A percentile compares a stretch with the other conserved stretches of the same genome.
Evolutionary conservation across 805 yeast species (phyloP).

Genomic region (Zygoascus ofunaensis): DNA sequence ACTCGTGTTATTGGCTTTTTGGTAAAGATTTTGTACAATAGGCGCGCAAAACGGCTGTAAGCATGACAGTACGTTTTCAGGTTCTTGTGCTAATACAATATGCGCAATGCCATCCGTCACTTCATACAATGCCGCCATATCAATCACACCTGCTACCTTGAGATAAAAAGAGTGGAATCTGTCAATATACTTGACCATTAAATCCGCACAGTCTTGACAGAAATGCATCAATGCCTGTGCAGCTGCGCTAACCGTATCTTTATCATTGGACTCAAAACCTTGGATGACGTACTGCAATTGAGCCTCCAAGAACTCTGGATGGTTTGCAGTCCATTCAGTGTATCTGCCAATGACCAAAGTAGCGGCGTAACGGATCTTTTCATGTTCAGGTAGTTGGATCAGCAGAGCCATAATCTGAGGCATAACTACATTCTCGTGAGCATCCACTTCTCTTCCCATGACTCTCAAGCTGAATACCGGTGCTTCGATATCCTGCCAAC

Average conservation of each 20-base stretch:
- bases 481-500: constrained; percentile 86
- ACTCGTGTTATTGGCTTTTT: constrained; percentile 14
- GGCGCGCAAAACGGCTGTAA: constrained; percentile 60
- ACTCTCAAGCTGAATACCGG: constrained; percentile 82
- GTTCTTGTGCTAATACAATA: constrained; percentile 52
- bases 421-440: constrained; percentile 52
- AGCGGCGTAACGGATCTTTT: constrained; percentile 83
- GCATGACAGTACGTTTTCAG: constrained; percentile 42
- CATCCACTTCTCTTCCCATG: constrained; percentile 85
- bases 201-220: constrained; percentile 77
- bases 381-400: constrained; percentile 69
- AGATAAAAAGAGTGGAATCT: constrained; percentile 70
- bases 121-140: constrained; percentile 62
- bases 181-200: constrained; percentile 57
- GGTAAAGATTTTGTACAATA: constrained; percentile 35
- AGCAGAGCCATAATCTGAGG: constrained; percentile 69
- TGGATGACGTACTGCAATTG: constrained; percentile 76
- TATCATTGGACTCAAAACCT: constrained; percentile 57
- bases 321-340: constrained; percentile 87
- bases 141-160: constrained; percentile 45
- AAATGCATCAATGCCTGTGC: constrained; percentile 90
- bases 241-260: constrained; percentile 63
- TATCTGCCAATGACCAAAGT: constrained; percentile 92
- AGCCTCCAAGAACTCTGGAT: constrained; percentile 71
- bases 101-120: constrained; percentile 86